Percentiles rank a stretch among this genome's conserved stretches.
These are phyloP conservation scores for Serendipita sp. DNA, from an alignment of 768 basidiomycete species.

Conservation along the genomic window DNA sequence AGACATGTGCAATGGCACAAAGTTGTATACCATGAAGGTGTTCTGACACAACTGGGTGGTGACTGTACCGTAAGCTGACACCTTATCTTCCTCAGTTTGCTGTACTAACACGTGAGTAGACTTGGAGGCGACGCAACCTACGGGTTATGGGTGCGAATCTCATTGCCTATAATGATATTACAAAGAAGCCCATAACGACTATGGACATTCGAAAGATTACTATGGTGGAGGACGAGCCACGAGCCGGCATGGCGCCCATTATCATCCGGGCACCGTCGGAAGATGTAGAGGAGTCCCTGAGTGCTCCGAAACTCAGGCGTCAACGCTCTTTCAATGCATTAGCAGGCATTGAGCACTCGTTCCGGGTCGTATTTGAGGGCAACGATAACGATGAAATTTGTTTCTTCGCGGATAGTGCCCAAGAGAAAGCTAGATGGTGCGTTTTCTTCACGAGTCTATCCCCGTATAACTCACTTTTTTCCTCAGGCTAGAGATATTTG, in stretches of 20 bases:
- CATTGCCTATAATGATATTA: conserved; percentile 83
- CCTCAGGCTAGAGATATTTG: conserved; percentile 66
- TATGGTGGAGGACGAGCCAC: conserved; percentile 50
- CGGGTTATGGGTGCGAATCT: conserved; percentile 74
- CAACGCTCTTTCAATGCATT: conserved; percentile 31
- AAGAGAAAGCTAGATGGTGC: conserved; percentile 76
- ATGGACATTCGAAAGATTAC: conserved; percentile 79
- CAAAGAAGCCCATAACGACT: conserved; percentile 76
- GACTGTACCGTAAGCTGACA: conserved; percentile 60
- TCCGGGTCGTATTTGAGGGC: conserved; percentile 59
- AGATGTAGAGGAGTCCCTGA: background rate
- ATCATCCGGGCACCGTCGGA: background rate
- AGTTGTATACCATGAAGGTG: conserved; percentile 83
- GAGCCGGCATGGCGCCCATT: conserved; percentile 30
- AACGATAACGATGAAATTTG: conserved; percentile 52
- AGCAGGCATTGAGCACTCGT: conserved; percentile 64
- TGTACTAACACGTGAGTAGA: conserved; percentile 25
- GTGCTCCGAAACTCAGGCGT: background rate
- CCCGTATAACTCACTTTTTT: background rate
- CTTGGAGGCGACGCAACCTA: conserved; percentile 68
- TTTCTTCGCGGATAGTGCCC: conserved; percentile 84
- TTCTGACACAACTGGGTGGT: conserved; percentile 82
- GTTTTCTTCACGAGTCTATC: conserved; percentile 13
- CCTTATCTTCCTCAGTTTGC: no score
- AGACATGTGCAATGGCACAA: conserved; percentile 89